These are phyloP conservation scores for Fraxinus latifolia DNA, from an alignment of 305 asterid species.

Conservation along the genomic window DNA sequence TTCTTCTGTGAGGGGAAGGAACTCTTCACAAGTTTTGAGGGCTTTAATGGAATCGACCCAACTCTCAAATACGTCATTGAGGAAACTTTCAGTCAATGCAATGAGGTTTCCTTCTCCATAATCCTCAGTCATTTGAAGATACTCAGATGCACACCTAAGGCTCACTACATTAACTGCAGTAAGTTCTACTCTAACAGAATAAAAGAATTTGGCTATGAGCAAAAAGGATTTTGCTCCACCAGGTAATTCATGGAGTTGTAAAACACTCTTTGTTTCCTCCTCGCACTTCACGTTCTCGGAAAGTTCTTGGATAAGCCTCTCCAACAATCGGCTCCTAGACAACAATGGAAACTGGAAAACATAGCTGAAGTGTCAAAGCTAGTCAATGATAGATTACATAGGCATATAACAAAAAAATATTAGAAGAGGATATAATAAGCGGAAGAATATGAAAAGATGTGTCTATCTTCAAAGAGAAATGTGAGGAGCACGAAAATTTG, in stretches of 20 bases:
- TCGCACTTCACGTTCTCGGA: not conserved
- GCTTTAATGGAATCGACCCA: constrained; percentile 38
- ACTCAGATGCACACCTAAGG: constrained; percentile 45
- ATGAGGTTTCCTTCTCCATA: constrained; percentile 47
- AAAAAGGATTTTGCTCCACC: constrained; percentile 42
- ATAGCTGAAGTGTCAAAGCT: not conserved
- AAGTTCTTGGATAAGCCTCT: constrained; percentile 28
- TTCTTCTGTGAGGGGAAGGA: constrained; percentile 36
- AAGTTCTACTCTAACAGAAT: constrained; percentile 36
- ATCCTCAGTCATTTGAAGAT: constrained; percentile 44
- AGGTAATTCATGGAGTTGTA: constrained; percentile 36
- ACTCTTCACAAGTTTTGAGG: constrained; percentile 34
- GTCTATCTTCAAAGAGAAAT: not conserved
- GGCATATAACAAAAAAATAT: not conserved
- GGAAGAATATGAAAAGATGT: not conserved
- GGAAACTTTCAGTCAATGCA: constrained; percentile 32
- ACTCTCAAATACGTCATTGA: constrained; percentile 24
- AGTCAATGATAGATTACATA: constrained; percentile 2
- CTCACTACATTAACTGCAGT: constrained; percentile 30
- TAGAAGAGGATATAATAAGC: not conserved
- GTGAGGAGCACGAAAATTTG: not conserved
- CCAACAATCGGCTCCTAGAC: constrained; percentile 35
- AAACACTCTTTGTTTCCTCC: not conserved
- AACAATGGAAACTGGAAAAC: constrained; percentile 39
- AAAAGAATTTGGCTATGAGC: constrained; percentile 44